Evolutionary conservation across 495 filamentous ascomycete genomes (phyloP), one percentile per base, ranked within the genome.

Genomic region (Hyaloscypha variabilis): DNA sequence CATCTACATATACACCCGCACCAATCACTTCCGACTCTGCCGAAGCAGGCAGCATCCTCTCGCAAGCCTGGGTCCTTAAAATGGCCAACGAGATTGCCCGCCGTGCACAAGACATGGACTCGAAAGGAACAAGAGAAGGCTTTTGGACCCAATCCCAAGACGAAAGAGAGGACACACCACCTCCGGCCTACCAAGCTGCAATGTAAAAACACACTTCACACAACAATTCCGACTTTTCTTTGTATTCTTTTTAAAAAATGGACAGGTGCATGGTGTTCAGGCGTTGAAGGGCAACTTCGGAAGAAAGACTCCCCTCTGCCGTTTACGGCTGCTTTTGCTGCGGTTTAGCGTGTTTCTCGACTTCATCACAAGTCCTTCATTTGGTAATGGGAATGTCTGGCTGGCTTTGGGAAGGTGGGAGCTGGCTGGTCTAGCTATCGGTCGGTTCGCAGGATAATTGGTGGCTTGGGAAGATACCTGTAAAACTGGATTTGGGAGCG

Each of bases 31-130:
- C 29, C 28, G 29, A 21, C 25, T 8, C 39, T 30, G 19, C 60
- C 11, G 46, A 62, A 31, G 14, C 56, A 17, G 49, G 58, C 2
- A 84, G 87, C 21, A 87, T 92, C 21, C 78, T 96, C 31, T 91
- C 96, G 67, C 90, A 93, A 73, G 90, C 91, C 0, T 93, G 94
- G 85, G 88, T 97, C 68, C 89, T 90, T 79, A 93, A 93, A 78
- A 90, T 99, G 77, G 94, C 94, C 6, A 85, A 86, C 53, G 94
- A 99, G 76, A 93, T 97, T 53, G 92, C 92, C 49, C 84, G 90
- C 68, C 89, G 90, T 29, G 89, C 94, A 67, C 88, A 93, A n/a
- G 91, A 96, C 57, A 85, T 92, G 71, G 91, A 96, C 57, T 84
- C 92, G 71, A 71, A 73, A 34, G 57, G 88, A 68, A 69, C 74